Percentiles rank a stretch among this genome's conserved stretches.
These are phyloP conservation scores for Sporothrix pallida DNA, from an alignment of 2,329 filamentous ascomycete species.

Conservation along the genomic window DNA sequence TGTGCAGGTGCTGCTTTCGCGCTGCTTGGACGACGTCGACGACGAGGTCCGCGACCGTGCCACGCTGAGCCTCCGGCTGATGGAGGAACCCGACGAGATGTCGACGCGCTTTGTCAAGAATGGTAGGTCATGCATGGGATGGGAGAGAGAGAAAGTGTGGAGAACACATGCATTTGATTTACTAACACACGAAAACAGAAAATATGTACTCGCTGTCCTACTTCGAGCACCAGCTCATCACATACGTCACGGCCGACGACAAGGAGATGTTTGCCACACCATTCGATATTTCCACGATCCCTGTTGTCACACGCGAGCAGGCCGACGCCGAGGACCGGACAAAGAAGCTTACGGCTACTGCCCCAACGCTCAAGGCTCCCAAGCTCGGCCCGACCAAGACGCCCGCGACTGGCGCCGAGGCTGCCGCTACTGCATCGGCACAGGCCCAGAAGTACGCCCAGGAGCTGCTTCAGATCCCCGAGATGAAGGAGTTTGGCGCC, in stretches of 20 bases:
- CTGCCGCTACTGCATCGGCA: conserved; percentile 75
- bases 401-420: conserved; percentile 69
- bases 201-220: conserved; percentile 93
- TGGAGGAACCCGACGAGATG: conserved; percentile 88
- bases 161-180: too few relatives aligned
- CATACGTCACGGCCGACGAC: conserved; percentile 94
- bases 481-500: conserved; percentile 85
- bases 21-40: conserved; percentile 95
- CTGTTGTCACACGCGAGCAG: conserved; percentile 93
- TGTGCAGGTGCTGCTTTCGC: conserved; percentile 86
- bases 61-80: conserved; percentile 87
- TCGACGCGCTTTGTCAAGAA: conserved; percentile 91
- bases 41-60: conserved; percentile 97
- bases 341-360: conserved; percentile 93
- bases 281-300: conserved; percentile 90
- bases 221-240: conserved; percentile 95
- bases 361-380: conserved; percentile 91
- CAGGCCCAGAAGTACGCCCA: conserved; percentile 87
- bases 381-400: conserved; percentile 78
- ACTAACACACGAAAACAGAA: conserved; percentile 57
- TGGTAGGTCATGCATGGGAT: conserved; percentile 57
- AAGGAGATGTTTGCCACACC: conserved; percentile 81
- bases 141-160: neutral
- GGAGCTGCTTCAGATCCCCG: conserved; percentile 85
- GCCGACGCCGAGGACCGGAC: conserved; percentile 94